Base-by-base conservation (phyloP, 2,329 filamentous ascomycete species). In the Phaeosphaeriaceae sp. region DNA sequence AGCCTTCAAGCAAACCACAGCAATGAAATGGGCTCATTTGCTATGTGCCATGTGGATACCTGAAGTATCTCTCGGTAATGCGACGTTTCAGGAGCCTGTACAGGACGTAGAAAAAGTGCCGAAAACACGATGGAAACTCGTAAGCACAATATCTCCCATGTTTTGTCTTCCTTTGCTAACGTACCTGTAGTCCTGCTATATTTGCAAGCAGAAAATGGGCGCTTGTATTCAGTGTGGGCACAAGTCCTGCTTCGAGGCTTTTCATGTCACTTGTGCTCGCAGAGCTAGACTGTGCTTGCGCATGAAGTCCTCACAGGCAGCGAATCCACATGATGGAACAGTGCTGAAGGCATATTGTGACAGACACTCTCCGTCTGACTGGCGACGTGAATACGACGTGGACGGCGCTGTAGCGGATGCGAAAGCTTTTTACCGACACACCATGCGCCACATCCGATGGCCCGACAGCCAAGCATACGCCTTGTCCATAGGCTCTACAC, bases 41-140 rank as follows among this genome's bases (percentile, higher is more conserved):
- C 86, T 99, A 9, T 99, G 95, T 74, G 92, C 95, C 31, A 95
- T 98, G 82, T 99, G 95, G 95, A 97, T 99, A 69, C 95, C 95
- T 0, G 95, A 99, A 79, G 92, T 98, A 7, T 94, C 92, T 3
- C 87, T 99, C 50, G 95, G 93, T 15, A 99, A 99, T 72, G 91
- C 92, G 61, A 97, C 93, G 7, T 95, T 98, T 75, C 97, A 98
- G 92, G 95, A 99, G 73, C 95, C 95, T 0, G 93, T 99, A 51
- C 96, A 95, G 83, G 95, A 98, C 68, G 92, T 99, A 36, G 95
- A 99, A 75, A 97, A 97, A 78, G 94, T 99, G 2, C 95, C 95
- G 0, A 95, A 93, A 75, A 93, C 89, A 60, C 87, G 95, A 61
- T 99, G 95, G 95, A 96, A 91, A 76, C 82, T 97, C 48, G 79